Base-by-base conservation (phyloP, 768 basidiomycete species). In the Postia placenta region DNA sequence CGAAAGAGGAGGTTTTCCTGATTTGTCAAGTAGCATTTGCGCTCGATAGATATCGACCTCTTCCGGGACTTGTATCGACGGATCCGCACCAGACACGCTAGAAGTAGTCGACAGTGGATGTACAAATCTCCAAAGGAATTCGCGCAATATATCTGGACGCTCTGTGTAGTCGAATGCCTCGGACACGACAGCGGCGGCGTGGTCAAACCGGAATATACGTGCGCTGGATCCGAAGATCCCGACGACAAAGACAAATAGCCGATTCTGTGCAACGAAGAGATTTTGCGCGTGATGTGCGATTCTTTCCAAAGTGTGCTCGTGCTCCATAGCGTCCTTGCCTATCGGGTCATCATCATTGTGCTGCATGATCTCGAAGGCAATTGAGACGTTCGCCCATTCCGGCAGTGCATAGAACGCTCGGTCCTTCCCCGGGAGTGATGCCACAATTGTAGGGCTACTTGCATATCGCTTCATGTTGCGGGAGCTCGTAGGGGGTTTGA, bases 141-240 rank as follows among this genome's bases (percentile, higher is more conserved):
- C 25, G 11, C 42, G 42, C 3, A 57, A 33, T 2, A 48, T 9
- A 1, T 37, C 17, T 0, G 25, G 12, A 12, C 23, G 2, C 2
- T 45, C 17, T 20, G 25, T 35, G 19, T 46, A 37, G n/a, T 37
- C n/a, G 41, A 54, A 41, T 1, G 50, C 17, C 4, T 9, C 5
- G 1, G 48, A 47, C 3, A 47, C 50, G 17, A 57, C 36, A 0
- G 41, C 50, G 24, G 39, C 48, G 1, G 53, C 25, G 35, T 49
- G 56, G 38, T 57, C 56, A 33, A 52, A 57, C 15, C 53, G 53
- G 6, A 35, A 47, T 19, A 57, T 38, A 6, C 53, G 53, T 1
- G 46, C 46, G 7, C 3, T 28, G 27, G 26, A n/a, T 24, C 53
- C 56, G 49, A 52, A 54, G 40, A 57, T 24, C 5, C 56, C 53